Percentiles rank a stretch among this genome's conserved stretches.
phyloP scores from a whole-genome alignment of 805 yeast genomes.

The Nakazawaea peltata region DNA sequence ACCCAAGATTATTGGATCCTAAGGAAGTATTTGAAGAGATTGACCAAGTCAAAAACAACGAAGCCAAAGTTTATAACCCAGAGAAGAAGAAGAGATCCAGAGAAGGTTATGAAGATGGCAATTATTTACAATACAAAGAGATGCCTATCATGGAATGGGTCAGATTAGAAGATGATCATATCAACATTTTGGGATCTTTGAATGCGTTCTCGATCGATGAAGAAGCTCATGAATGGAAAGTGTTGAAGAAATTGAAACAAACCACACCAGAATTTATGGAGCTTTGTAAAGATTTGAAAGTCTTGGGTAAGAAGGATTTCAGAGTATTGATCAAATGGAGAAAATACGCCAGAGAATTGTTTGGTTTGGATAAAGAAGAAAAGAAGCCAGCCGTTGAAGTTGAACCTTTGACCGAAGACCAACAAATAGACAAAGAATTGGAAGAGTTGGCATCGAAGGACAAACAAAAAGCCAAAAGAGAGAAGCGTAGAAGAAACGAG shows the following conservation, averaged over 20 bases:
- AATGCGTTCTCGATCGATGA: slow-evolving; percentile 57
- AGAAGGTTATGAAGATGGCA: slow-evolving; percentile 97
- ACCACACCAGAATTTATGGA: slow-evolving; percentile 74
- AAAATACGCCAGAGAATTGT: slow-evolving; percentile 67
- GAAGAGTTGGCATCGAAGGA: slow-evolving; percentile 66
- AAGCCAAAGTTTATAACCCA: slow-evolving; percentile 91
- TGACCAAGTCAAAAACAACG: slow-evolving; percentile 67
- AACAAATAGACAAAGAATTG: slow-evolving; percentile 80
- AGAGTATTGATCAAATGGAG: slow-evolving; percentile 82
- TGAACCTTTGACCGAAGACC: slow-evolving; percentile 77
- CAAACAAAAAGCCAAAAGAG: slow-evolving; percentile 63
- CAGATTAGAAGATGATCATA: slow-evolving; percentile 66
- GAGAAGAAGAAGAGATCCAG: slow-evolving; percentile 85
- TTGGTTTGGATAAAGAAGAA: slow-evolving; percentile 58
- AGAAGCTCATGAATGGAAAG: slow-evolving; percentile 63
- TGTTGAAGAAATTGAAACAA: slow-evolving; percentile 61
- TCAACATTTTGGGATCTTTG: slow-evolving; percentile 68
- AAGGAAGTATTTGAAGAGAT: slow-evolving; percentile 92
- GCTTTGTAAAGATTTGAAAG: slow-evolving; percentile 87
- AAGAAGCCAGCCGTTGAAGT: slow-evolving; percentile 48
- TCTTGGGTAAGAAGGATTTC: slow-evolving; percentile 91
- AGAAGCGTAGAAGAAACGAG: slow-evolving; percentile 77
- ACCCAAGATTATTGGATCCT: slow-evolving; percentile 87
- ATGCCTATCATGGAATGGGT: slow-evolving; percentile 76
- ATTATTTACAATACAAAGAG: slow-evolving; percentile 63